Conservation (phyloP, 2,329 filamentous ascomycete species). For the Penicillium sp. region DNA sequence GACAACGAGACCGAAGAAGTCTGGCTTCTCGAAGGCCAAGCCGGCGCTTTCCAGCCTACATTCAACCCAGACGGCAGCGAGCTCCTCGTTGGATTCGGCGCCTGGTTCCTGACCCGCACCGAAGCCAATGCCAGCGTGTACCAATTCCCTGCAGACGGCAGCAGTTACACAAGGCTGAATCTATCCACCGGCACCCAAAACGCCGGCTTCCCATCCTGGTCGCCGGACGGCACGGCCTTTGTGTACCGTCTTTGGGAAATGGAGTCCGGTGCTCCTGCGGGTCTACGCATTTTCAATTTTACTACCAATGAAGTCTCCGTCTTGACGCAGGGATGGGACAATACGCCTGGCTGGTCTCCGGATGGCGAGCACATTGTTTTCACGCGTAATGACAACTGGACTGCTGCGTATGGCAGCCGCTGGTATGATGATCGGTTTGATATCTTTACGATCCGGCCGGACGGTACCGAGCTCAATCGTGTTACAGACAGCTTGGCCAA, state of each 20-base stretch:
- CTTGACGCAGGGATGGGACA: conserved; percentile 17
- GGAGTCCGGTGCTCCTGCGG: conserved; percentile 7
- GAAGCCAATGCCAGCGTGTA: conserved; percentile 12
- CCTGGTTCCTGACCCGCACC: conserved; percentile 9
- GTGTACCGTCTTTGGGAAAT: conserved; percentile 18
- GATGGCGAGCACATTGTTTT: conserved; percentile 17
- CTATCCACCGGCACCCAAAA: conserved; percentile 7
- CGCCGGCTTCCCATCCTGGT: conserved; percentile 18
- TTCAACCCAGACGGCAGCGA: conserved; percentile 37
- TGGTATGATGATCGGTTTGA: not conserved
- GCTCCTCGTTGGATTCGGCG: conserved; percentile 38
- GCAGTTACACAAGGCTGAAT: conserved; percentile 10
- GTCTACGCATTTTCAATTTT: conserved; percentile 15
- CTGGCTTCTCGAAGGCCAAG: conserved; percentile 23
- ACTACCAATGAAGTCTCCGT: conserved; percentile 8
- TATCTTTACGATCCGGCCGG: not conserved
- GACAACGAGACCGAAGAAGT: conserved; percentile 23
- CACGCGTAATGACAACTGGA: conserved; percentile 12
- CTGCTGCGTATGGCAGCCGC: not conserved
- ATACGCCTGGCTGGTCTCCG: conserved; percentile 15
- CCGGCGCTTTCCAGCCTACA: conserved; percentile 40
- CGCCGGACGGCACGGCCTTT: conserved; percentile 15
- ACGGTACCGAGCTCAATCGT: not conserved
- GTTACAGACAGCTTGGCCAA: not conserved
- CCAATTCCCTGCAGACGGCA: conserved; percentile 13